phyloP scores from a whole-genome alignment of 345 rosid genomes.

The Hevea brasiliensis region DNA sequence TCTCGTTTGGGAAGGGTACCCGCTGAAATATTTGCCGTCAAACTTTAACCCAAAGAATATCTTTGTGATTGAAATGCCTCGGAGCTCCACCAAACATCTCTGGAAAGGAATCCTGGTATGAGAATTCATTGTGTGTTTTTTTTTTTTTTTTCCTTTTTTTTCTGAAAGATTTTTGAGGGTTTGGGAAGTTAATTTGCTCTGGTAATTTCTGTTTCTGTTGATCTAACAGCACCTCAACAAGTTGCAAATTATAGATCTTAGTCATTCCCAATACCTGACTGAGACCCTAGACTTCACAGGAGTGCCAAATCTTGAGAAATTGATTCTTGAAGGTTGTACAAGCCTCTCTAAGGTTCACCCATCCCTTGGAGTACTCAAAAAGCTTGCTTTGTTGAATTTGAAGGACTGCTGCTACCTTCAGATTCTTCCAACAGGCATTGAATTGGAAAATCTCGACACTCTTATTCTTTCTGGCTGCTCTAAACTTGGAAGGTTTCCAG shows the following conservation, averaged over 20 bases:
- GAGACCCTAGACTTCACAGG: slow-evolving; percentile 16
- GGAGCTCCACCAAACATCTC: slow-evolving; percentile 6
- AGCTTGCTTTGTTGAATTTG: slow-evolving; percentile 8
- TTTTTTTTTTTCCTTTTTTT: too few relatives aligned
- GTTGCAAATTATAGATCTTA: slow-evolving; percentile 12
- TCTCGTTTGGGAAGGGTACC: slow-evolving; percentile 12
- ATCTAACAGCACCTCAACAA: not conserved
- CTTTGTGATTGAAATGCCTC: not conserved
- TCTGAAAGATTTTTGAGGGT: not conserved
- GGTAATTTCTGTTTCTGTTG: not conserved
- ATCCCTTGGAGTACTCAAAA: not conserved
- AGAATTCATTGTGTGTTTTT: not conserved
- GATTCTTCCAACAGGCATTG: slow-evolving; percentile 8
- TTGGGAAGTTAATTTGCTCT: not conserved
- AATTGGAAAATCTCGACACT: not conserved
- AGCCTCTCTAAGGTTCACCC: not conserved
- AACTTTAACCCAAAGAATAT: slow-evolving; percentile 12
- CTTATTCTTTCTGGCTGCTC: slow-evolving; percentile 11
- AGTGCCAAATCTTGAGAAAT: slow-evolving; percentile 10
- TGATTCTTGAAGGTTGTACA: too few relatives aligned
- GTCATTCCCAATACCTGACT: slow-evolving; percentile 8
- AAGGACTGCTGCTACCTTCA: not conserved
- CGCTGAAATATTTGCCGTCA: slow-evolving; percentile 12
- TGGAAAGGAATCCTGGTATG: slow-evolving; percentile 5
- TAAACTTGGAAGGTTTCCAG: slow-evolving; percentile 1